These are phyloP conservation scores for Botrytis cinerea DNA, from an alignment of 2,329 filamentous ascomycete species.

Conservation along the genomic window DNA sequence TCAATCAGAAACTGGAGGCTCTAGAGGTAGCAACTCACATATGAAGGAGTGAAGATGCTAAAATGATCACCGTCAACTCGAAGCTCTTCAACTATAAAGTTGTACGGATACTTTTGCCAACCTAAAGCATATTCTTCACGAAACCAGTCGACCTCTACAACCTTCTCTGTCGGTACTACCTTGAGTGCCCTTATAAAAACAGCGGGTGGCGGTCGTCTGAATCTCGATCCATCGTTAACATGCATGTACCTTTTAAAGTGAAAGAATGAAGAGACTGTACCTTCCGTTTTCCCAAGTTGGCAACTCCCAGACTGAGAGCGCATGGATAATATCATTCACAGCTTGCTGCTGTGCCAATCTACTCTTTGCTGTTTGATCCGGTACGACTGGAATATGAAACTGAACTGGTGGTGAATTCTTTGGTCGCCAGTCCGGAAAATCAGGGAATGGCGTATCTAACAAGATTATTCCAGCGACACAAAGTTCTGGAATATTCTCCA, in stretches of 20 bases:
- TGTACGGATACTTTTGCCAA: slow-evolving; percentile 17
- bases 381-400: slow-evolving; percentile 4
- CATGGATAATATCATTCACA: slow-evolving; percentile 18
- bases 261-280: neutral
- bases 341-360: slow-evolving; percentile 17
- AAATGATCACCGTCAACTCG: slow-evolving; percentile 22
- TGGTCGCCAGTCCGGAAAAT: slow-evolving; percentile 21
- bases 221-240: neutral
- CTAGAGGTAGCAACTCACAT: neutral
- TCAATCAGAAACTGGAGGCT: neutral
- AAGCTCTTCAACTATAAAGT: slow-evolving; percentile 18
- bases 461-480: slow-evolving; percentile 15
- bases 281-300: slow-evolving; percentile 19
- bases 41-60: slow-evolving; percentile 18
- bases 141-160: slow-evolving; percentile 22
- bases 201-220: slow-evolving; percentile 11
- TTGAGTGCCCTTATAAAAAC: slow-evolving; percentile 18
- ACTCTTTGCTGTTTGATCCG: slow-evolving; percentile 4
- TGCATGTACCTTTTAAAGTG: neutral
- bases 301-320: slow-evolving; percentile 12
- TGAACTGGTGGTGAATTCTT: slow-evolving; percentile 12
- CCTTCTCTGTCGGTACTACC: slow-evolving; percentile 8
- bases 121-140: slow-evolving; percentile 15
- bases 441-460: slow-evolving; percentile 11
- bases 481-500: slow-evolving; percentile 17